Base-by-base conservation (phyloP, 2,329 filamentous ascomycete species). In the Didymella sp. region DNA sequence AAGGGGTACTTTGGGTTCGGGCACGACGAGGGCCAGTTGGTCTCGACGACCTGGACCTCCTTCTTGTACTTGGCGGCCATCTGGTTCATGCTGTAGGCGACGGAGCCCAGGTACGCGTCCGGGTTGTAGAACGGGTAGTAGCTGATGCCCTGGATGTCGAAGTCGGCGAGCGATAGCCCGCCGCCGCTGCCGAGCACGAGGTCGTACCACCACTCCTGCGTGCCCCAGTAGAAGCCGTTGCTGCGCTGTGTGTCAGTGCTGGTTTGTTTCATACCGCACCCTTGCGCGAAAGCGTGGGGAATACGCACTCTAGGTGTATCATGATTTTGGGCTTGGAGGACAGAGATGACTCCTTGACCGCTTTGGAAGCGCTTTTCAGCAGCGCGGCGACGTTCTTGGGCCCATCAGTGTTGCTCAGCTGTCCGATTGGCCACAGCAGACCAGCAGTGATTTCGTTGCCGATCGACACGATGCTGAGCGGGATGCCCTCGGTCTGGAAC, bases 271-370 rank as follows among this genome's bases (percentile, higher is more conserved):
- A n/a, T n/a, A n/a, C n/a, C n/a, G n/a, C n/a, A n/a, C n/a, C n/a
- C n/a, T n/a, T n/a, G n/a, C n/a, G n/a, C n/a, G n/a, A n/a, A n/a
- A n/a, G n/a, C n/a, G n/a, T n/a, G n/a, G n/a, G n/a, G n/a, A n/a
- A n/a, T n/a, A n/a, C n/a, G n/a, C n/a, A n/a, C n/a, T 91, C 88
- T 3, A 91, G 80, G 67, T 91, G 89, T 37, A 91, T 84, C 86
- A 91, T 87, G 73, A 91, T 89, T 70, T 87, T 84, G 1, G 88
- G 87, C 60, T 83, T 81, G 0, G 82, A 79, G 37, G 72, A 73
- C 24, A 89, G 76, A 3, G 74, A 77, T 4, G 85, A 88, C 66
- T 89, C 85, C 66, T 86, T 88, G 67, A 92, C 81, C 2, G 85
- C 89, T 55, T 79, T 82, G 0, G 85, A 80, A 0, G 85, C 88